Conservation (phyloP, 1,284 basidiomycete genomes). For the Exobasidium rhododendri region DNA sequence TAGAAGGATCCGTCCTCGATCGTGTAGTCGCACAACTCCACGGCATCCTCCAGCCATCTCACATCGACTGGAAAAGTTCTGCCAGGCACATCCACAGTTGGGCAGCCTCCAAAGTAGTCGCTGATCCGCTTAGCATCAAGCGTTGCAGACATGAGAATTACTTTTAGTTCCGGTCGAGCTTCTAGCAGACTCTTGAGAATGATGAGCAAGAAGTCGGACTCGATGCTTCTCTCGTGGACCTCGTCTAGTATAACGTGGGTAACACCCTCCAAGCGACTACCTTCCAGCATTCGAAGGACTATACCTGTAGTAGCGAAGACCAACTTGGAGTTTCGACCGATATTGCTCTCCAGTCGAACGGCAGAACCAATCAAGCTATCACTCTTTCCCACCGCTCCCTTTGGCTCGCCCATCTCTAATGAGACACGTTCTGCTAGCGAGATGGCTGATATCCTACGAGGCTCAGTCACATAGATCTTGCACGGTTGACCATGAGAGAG, state of each 20-base stretch:
- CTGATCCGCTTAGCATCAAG: slow-evolving; percentile 89
- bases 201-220: slow-evolving; percentile 94
- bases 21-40: slow-evolving; percentile 80
- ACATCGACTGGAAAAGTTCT: slow-evolving; percentile 94
- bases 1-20: slow-evolving; percentile 75
- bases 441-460: slow-evolving; percentile 92
- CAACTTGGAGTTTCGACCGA: slow-evolving; percentile 39
- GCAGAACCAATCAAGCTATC: slow-evolving; percentile 89
- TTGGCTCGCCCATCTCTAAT: slow-evolving; percentile 81
- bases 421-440: slow-evolving; percentile 95
- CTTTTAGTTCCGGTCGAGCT: slow-evolving; percentile 77
- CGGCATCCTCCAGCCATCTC: slow-evolving; percentile 84
- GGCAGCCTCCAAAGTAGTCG: slow-evolving; percentile 86
- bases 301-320: slow-evolving; percentile 82
- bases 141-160: slow-evolving; percentile 97
- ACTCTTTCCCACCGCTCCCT: slow-evolving; percentile 73
- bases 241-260: slow-evolving; percentile 89
- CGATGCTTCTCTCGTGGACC: slow-evolving; percentile 90
- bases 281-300: slow-evolving; percentile 92
- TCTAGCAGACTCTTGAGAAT: slow-evolving; percentile 84
- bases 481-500: slow-evolving; percentile 76
- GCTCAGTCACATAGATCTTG: slow-evolving; percentile 94
- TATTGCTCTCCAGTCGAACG: slow-evolving; percentile 84
- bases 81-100: slow-evolving; percentile 74
- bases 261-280: slow-evolving; percentile 84